These are phyloP conservation scores for Hypoxylon fuscum DNA, from an alignment of 495 filamentous ascomycete species.

Conservation along the genomic window DNA sequence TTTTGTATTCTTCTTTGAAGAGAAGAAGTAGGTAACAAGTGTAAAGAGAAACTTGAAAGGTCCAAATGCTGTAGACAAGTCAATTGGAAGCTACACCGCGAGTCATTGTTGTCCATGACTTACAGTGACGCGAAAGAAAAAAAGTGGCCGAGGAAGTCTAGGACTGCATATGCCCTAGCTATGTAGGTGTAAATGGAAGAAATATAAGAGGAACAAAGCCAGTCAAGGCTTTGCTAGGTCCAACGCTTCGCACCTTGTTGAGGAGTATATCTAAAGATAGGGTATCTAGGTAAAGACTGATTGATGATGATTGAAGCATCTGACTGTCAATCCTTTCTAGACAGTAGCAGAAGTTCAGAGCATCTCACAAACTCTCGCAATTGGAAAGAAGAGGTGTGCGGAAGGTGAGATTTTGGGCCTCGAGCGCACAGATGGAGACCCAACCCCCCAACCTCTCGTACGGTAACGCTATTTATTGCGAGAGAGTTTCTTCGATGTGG, in stretches of 20 bases:
- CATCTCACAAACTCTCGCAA: constrained; percentile 19
- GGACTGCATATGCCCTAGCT: constrained; percentile 20
- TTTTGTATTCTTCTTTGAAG: constrained; percentile 19
- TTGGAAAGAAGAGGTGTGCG: constrained; percentile 24
- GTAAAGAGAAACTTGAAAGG: constrained; percentile 25
- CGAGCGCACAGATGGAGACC: constrained; percentile 24
- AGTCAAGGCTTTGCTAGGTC: constrained; percentile 8
- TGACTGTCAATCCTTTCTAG: constrained; percentile 12
- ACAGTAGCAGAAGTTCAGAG: constrained; percentile 13
- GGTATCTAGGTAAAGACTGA: constrained; percentile 6
- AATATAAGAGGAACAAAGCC: constrained; percentile 23
- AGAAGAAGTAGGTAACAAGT: constrained; percentile 2
- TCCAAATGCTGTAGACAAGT: constrained; percentile 39
- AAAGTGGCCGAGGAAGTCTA: constrained; percentile 16
- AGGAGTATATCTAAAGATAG: constrained; percentile 20
- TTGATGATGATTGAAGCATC: constrained; percentile 18
- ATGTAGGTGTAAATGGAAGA: constrained; percentile 4
- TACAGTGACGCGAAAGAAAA: constrained; percentile 44
- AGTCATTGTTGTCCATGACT: constrained; percentile 33
- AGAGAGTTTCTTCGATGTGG: constrained; percentile 12
- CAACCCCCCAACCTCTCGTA: constrained; percentile 19
- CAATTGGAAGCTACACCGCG: constrained; percentile 33
- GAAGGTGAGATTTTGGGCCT: constrained; percentile 25
- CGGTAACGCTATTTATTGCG: not conserved
- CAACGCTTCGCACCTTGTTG: constrained; percentile 8